Conservation (phyloP, 2,329 filamentous ascomycete species). For the Hypoxylon rubiginosum region DNA sequence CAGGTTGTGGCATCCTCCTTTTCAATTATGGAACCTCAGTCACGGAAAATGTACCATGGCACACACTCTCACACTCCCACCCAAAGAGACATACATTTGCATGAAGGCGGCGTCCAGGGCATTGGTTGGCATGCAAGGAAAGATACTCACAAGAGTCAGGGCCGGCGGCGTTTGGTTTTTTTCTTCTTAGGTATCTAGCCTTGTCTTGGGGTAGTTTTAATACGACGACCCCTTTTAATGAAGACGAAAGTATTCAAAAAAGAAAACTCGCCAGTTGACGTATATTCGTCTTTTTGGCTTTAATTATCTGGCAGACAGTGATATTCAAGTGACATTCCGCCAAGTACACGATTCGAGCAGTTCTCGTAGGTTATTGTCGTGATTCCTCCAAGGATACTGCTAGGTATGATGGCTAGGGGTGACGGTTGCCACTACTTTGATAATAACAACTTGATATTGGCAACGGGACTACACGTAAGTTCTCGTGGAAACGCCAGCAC, state of each 20-base stretch:
- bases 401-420: background rate
- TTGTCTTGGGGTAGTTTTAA: background rate
- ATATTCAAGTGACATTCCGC: no score
- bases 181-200: background rate
- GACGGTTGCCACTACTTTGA: background rate
- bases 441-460: no score
- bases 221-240: background rate
- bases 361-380: no score
- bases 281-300: background rate
- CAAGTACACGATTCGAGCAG: no score
- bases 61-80: slow-evolving; percentile 5
- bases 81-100: slow-evolving; percentile 18
- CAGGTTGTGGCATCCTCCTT: background rate
- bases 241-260: background rate
- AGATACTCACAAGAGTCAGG: slow-evolving; percentile 13
- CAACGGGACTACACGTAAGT: no score
- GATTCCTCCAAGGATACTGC: no score
- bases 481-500: no score
- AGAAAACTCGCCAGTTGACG: background rate
- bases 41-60: slow-evolving; percentile 4
- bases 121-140: slow-evolving; percentile 11
- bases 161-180: slow-evolving; percentile 12
- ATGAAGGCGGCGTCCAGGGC: slow-evolving; percentile 37
- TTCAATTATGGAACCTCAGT: background rate
- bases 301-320: no score